Base-by-base conservation (phyloP, 176 grass and related monocot species). In the Eleusine coracana region DNA sequence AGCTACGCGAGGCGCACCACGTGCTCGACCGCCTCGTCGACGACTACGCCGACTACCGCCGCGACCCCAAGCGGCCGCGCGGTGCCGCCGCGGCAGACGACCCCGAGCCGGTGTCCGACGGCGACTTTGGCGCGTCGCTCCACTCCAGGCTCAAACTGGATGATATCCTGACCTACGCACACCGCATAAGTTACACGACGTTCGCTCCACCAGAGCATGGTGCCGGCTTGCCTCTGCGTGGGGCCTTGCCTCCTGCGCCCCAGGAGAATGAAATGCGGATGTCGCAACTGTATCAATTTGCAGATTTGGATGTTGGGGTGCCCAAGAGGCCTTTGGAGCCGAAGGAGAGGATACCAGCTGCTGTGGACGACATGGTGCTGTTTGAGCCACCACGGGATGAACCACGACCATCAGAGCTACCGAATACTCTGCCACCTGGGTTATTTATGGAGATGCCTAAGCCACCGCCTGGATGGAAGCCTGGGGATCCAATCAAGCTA, bases 181-280 rank as follows among this genome's bases (percentile, higher is more conserved):
- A 96, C 56, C 87, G 87, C 68, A 92, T 99, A 76, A 99, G 96
- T 84, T 99, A 94, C 80, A 94, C 96, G 6, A 96, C 96, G 20
- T 99, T 99, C 76, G 96, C 96, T 1, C 96, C 96, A 3, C 96
- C 96, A 7, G 96, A 99, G 85, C 96, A 99, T 18, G 93, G 93
- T n/a, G 93, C 93, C 11, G 96, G 96, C 39, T 61, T 99, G 37
- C 96, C 91, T 54, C 89, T 99, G 11, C 89, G 91, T 5, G 93
- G 85, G 1, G 89, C 93, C 2, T 79, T 94, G 31, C 96, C 96
- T 1, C 96, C 96, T 15, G 96, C 93, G 1, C 96, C 96, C 16
- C 96, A 99, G 83, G 96, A 99, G 0, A 89, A 89, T 31, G 91
- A 99, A 80, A 92, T 99, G 96, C 77, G 96, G 55, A 88, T 88